These are phyloP conservation scores for Isochrysis galbana DNA, from an alignment of 78 protist genomes.

Conservation along the genomic window DNA sequence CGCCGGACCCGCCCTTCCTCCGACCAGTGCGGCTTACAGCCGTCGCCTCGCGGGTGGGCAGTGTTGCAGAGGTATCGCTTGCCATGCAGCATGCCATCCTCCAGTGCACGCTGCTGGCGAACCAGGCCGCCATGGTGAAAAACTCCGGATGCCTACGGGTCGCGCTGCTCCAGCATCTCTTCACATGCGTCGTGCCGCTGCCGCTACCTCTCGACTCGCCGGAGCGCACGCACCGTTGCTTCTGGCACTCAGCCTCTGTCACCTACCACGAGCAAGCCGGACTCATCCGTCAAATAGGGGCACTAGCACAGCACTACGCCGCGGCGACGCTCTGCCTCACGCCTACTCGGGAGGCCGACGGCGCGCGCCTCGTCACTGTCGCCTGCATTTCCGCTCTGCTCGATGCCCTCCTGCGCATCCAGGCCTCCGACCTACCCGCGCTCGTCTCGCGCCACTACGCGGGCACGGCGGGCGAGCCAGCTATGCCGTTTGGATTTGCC, in stretches of 20 bases:
- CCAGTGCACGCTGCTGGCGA: conserved; percentile 27
- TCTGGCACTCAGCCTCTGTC: not conserved
- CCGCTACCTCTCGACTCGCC: not conserved
- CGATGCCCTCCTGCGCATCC: conserved; percentile 28
- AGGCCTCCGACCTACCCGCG: conserved; percentile 12
- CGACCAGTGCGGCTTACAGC: conserved; percentile 13
- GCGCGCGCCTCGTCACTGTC: conserved; percentile 28
- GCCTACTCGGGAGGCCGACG: conserved; percentile 27
- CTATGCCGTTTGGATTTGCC: not conserved
- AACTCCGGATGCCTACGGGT: conserved; percentile 17
- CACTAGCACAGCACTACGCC: conserved; percentile 18
- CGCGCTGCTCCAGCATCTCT: conserved; percentile 40
- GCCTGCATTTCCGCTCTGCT: conserved; percentile 23
- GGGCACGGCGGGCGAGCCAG: not conserved
- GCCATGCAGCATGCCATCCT: not conserved
- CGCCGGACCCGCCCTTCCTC: not conserved
- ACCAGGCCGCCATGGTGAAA: not conserved
- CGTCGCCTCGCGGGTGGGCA: not conserved
- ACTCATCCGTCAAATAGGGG: not conserved
- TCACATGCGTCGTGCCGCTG: conserved; percentile 33
- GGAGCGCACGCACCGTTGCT: not conserved
- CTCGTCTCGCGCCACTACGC: conserved; percentile 21
- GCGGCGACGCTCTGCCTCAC: conserved; percentile 20
- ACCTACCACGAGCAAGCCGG: conserved; percentile 14
- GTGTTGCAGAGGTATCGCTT: not conserved